Conservation (phyloP, 2,329 filamentous ascomycete species). For the Calonectria henricotiae region DNA sequence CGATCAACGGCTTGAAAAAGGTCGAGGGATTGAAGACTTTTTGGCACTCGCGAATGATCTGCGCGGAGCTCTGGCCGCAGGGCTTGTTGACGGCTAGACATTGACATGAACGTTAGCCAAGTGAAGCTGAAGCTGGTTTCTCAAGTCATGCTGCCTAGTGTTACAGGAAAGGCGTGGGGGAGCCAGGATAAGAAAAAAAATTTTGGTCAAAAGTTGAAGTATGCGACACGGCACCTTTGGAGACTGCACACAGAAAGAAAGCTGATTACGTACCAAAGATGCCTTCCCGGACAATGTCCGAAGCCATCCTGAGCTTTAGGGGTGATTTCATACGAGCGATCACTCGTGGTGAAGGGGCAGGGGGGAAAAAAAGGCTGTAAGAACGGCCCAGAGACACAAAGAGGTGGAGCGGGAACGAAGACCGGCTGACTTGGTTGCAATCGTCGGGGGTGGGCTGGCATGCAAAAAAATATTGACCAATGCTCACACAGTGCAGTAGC, state of each 20-base stretch:
- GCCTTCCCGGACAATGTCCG: conserved; percentile 70
- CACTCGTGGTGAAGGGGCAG: conserved; percentile 35
- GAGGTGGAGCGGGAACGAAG: conserved; percentile 35
- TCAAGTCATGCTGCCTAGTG: conserved; percentile 13
- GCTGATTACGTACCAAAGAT: conserved; percentile 69
- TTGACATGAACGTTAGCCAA: conserved; percentile 28
- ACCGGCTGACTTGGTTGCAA: conserved; percentile 19
- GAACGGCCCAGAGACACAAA: conserved; percentile 29
- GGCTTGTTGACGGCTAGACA: conserved; percentile 92
- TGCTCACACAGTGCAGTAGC: not conserved
- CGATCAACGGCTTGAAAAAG: conserved; percentile 85
- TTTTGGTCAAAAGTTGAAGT: not conserved
- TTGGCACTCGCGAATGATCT: conserved; percentile 92
- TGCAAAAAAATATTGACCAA: conserved; percentile 19
- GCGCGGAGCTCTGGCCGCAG: conserved; percentile 86
- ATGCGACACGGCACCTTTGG: conserved; percentile 5
- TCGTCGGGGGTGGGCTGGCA: conserved; percentile 16
- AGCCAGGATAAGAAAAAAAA: conserved; percentile 12
- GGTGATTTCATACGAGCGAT: conserved; percentile 55
- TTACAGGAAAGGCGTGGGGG: conserved; percentile 1
- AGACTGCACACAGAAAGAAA: conserved; percentile 8
- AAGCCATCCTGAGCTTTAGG: conserved; percentile 67
- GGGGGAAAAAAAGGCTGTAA: conserved; percentile 30
- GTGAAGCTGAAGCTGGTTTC: not conserved
- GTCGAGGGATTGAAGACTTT: conserved; percentile 85